Conservation (phyloP, 306 rosid genomes). For the Cucumis melo region DNA sequence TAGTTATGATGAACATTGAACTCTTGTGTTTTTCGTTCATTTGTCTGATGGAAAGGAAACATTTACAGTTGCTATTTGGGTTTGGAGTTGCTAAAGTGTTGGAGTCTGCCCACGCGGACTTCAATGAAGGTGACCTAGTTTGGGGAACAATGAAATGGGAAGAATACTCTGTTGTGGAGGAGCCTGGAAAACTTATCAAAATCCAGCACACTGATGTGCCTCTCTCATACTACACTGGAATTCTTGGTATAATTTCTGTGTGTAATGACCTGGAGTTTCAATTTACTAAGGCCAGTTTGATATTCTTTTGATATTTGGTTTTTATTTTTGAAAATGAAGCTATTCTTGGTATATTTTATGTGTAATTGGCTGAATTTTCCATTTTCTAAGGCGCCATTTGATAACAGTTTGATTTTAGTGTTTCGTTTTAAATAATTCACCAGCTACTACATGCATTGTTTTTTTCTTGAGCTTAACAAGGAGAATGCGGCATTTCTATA, state of each 20-base stretch:
- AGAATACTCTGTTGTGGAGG: constrained; percentile 30
- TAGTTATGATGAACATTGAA: neutral
- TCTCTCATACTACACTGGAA: constrained; percentile 47
- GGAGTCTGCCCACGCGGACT: constrained; percentile 41
- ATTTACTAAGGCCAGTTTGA: neutral
- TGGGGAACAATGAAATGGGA: constrained; percentile 67
- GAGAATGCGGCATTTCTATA: too few relatives aligned
- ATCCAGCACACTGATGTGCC: constrained; percentile 48
- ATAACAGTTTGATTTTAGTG: too few relatives aligned
- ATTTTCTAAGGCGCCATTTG: neutral
- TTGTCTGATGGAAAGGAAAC: constrained; percentile 1
- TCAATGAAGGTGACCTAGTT: constrained; percentile 34
- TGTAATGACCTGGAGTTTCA: neutral
- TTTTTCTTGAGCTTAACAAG: too few relatives aligned
- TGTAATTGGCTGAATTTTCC: neutral
- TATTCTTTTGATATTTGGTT: too few relatives aligned
- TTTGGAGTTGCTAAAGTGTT: constrained; percentile 38
- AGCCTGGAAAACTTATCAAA: constrained; percentile 22
- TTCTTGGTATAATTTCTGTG: constrained; percentile 33
- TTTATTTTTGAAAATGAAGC: too few relatives aligned
- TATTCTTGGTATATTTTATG: constrained; percentile 33
- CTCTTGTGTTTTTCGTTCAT: neutral
- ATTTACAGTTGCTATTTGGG: constrained; percentile 28
- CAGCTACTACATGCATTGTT: too few relatives aligned
- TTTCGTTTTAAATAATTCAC: neutral